Conservation (phyloP, 2,329 filamentous ascomycete genomes). For the Epichloe hybrida region DNA sequence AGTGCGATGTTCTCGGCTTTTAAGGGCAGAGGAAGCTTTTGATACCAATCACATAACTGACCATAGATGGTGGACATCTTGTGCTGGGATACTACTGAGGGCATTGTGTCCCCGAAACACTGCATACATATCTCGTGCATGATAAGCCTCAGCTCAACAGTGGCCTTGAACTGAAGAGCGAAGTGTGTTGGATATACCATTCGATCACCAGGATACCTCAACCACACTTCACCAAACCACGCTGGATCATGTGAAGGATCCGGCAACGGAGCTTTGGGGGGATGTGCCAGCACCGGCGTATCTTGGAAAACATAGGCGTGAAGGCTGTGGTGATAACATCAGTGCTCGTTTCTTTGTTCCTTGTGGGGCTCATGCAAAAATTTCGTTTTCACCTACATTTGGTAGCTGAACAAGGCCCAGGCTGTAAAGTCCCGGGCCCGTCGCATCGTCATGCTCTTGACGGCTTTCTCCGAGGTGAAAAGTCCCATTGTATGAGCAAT, state of each 20-base stretch:
- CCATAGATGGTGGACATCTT: conserved; percentile 10
- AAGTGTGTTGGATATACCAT: conserved; percentile 12
- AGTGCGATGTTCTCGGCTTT: conserved; percentile 17
- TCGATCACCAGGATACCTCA: conserved; percentile 19
- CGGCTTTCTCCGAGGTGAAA: conserved; percentile 9
- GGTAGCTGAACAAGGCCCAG: conserved; percentile 23
- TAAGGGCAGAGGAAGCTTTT: conserved; percentile 13
- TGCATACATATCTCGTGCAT: conserved; percentile 15
- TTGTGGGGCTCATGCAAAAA: not conserved
- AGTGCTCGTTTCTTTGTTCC: too few species aligned
- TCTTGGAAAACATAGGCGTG: conserved; percentile 13
- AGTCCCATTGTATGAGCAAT: conserved; percentile 21
- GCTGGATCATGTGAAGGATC: conserved; percentile 9
- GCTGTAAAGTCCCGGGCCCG: conserved; percentile 16
- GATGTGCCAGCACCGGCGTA: conserved; percentile 15
- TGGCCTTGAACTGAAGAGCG: conserved; percentile 17
- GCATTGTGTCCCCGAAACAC: too few species aligned
- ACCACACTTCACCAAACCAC: conserved; percentile 24
- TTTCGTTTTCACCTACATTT: conserved; percentile 13
- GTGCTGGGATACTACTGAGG: conserved; percentile 7
- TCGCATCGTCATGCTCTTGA: conserved; percentile 8
- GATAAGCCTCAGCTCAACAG: conserved; percentile 16
- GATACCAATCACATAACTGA: conserved; percentile 16
- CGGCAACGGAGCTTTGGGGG: conserved; percentile 19
- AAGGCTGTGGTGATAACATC: conserved; percentile 8